A percentile compares a stretch with the other conserved stretches of the same genome.
Conservation (phyloP, 148 eudicot species). For the Beta vulgaris region DNA sequence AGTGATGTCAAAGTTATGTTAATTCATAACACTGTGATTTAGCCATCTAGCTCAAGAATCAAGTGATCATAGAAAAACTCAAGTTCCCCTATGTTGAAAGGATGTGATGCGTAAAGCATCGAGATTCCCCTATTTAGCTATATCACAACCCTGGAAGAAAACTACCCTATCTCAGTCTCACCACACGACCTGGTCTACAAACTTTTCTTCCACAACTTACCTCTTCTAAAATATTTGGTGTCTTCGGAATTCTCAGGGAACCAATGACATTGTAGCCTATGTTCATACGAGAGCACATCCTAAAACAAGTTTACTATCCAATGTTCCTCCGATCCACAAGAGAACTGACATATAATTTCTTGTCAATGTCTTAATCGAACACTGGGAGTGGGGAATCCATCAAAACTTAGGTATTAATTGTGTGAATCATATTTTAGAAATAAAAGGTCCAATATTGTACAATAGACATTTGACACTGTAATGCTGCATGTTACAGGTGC, state of each 20-base stretch:
- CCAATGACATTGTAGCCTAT: not conserved
- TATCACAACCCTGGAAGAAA: not conserved
- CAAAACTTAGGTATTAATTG: not conserved
- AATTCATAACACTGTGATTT: not conserved
- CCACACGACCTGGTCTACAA: not conserved
- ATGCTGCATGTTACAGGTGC: not conserved
- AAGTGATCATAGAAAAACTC: not conserved
- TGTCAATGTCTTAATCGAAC: slow-evolving; percentile 5
- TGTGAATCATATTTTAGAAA: not conserved
- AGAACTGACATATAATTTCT: not conserved
- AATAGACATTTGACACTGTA: not conserved
- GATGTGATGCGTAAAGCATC: not conserved
- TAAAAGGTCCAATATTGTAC: not conserved
- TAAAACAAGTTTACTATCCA: not conserved
- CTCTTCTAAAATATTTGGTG: not conserved
- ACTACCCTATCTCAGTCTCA: not conserved
- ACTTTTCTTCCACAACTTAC: not conserved
- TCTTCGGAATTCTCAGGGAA: not conserved
- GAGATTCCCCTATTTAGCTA: not conserved
- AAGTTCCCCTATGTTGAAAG: not conserved
- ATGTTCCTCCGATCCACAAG: not conserved
- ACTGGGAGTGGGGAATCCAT: not conserved
- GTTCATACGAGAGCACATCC: not conserved
- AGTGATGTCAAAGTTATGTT: too few species aligned
- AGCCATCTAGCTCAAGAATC: not conserved